A percentile compares a stretch with the other conserved stretches of the same genome.
Conservation (phyloP, 2,329 filamentous ascomycete species). For the Aureobasidium leucospermi region DNA sequence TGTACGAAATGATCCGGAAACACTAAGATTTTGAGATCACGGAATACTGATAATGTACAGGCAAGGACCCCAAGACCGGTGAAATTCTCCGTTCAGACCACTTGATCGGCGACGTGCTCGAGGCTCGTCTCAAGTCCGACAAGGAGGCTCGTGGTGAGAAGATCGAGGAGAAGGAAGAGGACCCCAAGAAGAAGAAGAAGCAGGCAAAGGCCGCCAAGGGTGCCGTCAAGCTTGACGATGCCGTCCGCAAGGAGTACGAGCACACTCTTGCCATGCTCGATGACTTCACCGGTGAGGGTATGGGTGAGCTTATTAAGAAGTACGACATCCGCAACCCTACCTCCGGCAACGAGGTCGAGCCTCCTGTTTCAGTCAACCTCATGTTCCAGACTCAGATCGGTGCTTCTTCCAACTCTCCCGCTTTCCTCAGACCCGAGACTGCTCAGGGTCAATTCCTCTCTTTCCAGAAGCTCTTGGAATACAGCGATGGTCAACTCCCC, state of each 20-base stretch:
- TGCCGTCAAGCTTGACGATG: conserved; percentile 74
- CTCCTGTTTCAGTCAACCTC: conserved; percentile 89
- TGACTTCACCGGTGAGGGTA: conserved; percentile 82
- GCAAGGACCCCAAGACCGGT: conserved; percentile 79
- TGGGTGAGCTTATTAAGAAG: conserved; percentile 82
- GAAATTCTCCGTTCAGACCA: conserved; percentile 96
- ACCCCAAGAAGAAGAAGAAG: conserved; percentile 77
- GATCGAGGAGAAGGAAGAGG: conserved; percentile 66
- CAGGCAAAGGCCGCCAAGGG: conserved; percentile 62
- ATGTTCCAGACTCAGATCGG: conserved; percentile 98
- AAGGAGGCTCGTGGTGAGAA: conserved; percentile 85
- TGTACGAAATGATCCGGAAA: conserved; percentile 53
- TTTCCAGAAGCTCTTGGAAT: conserved; percentile 92
- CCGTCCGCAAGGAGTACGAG: conserved; percentile 81
- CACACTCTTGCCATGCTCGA: conserved; percentile 88
- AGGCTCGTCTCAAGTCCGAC: conserved; percentile 78
- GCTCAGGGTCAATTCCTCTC: conserved; percentile 98
- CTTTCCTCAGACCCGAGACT: conserved; percentile 87
- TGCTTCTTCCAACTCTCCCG: conserved; percentile 77
- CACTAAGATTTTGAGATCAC: neutral
- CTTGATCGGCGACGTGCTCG: conserved; percentile 89
- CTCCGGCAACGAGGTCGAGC: conserved; percentile 67
- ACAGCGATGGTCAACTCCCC: conserved; percentile 91
- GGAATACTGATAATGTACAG: neutral
- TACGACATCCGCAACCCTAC: conserved; percentile 84